Percentiles rank a stretch among this genome's conserved stretches.
These are phyloP conservation scores for Lodderomyces theae DNA, from an alignment of 1,139 yeast species.

Conservation along the genomic window DNA sequence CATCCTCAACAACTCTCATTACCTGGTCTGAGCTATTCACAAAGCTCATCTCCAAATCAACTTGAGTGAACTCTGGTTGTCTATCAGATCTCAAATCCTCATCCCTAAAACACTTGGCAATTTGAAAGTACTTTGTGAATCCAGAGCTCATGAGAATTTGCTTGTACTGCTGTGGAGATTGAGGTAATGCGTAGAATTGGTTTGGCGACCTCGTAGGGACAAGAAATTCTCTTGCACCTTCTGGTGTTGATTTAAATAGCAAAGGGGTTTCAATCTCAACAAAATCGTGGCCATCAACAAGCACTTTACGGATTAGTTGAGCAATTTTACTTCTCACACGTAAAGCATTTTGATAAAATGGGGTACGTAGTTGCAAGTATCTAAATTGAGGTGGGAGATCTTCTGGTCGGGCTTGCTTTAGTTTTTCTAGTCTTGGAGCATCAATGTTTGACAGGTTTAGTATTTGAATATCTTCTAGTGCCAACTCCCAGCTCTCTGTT, in stretches of 20 bases:
- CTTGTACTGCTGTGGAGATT: constrained; percentile 96
- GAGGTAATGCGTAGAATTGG: constrained; percentile 86
- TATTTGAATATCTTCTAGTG: constrained; percentile 48
- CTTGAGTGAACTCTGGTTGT: constrained; percentile 96
- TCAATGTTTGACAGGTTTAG: constrained; percentile 65
- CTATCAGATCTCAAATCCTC: constrained; percentile 93
- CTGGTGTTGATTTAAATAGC: constrained; percentile 92
- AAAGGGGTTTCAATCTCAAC: constrained; percentile 91
- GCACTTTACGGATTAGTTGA: constrained; percentile 47
- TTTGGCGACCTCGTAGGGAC: constrained; percentile 77
- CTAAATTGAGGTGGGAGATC: constrained; percentile 77
- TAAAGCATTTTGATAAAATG: constrained; percentile 57
- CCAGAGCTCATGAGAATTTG: constrained; percentile 95
- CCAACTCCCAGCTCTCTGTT: constrained; percentile 45
- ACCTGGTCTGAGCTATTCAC: constrained; percentile 67
- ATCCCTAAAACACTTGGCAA: constrained; percentile 93
- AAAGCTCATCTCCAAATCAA: constrained; percentile 92
- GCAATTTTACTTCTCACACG: constrained; percentile 63
- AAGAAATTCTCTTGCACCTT: constrained; percentile 93
- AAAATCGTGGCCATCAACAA: constrained; percentile 50
- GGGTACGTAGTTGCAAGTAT: constrained; percentile 72
- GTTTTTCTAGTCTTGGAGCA: constrained; percentile 68
- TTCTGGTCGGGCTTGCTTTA: constrained; percentile 47
- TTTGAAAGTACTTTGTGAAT: constrained; percentile 76
- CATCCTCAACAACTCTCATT: constrained; percentile 56